A percentile compares a stretch with the other conserved stretches of the same genome.
These are phyloP conservation scores for Penicillium arizonense DNA, from an alignment of 495 filamentous ascomycete genomes.

Conservation along the genomic window DNA sequence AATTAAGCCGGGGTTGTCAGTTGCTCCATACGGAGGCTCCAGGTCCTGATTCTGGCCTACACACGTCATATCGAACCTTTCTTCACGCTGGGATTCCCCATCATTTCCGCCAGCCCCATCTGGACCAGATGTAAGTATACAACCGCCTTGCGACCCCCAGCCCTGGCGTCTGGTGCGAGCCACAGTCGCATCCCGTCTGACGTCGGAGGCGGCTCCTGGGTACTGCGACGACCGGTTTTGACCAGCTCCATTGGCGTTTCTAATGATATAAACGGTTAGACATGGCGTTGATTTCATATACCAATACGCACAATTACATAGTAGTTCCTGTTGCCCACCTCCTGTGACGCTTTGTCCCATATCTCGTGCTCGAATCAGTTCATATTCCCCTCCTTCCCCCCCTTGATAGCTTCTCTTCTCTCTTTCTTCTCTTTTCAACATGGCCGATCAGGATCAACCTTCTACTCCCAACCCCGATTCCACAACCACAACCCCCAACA, in stretches of 20 bases:
- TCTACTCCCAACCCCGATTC: constrained; percentile 25
- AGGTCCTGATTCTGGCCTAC: constrained; percentile 7
- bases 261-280: constrained; percentile 22
- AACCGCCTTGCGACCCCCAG: no score
- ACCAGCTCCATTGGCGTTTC: constrained; percentile 3
- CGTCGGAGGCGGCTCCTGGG: constrained; percentile 29
- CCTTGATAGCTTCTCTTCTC: background rate
- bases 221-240: constrained; percentile 13
- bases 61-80: constrained; percentile 15
- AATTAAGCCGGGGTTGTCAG: background rate
- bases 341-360: constrained; percentile 20
- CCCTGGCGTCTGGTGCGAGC: background rate
- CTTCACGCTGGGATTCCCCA: background rate
- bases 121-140: no score
- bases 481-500: constrained; percentile 20
- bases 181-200: constrained; percentile 17
- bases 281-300: constrained; percentile 20
- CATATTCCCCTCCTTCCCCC: constrained; percentile 24
- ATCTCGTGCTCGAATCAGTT: constrained; percentile 21
- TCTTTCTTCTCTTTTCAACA: constrained; percentile 31
- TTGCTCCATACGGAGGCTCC: constrained; percentile 14
- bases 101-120: background rate
- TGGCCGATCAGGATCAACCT: constrained; percentile 36
- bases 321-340: constrained; percentile 4
- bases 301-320: constrained; percentile 15